Conservation (phyloP, 1,139 yeast genomes). For the Debaryomycetaceae sp. region DNA sequence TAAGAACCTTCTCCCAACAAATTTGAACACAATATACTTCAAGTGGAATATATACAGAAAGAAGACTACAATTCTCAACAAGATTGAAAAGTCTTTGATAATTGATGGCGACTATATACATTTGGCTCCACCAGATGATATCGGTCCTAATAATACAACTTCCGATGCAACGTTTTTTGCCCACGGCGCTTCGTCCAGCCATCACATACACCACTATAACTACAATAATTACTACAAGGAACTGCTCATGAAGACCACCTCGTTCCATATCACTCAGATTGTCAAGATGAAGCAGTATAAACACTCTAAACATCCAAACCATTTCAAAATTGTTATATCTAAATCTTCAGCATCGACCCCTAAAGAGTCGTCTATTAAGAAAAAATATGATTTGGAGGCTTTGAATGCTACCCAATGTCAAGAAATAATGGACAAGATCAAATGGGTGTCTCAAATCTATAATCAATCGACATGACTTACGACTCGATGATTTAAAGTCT, state of each 20-base stretch:
- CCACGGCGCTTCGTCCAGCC: slow-evolving; percentile 16
- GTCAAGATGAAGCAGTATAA: slow-evolving; percentile 71
- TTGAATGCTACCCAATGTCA: slow-evolving; percentile 56
- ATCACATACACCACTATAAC: slow-evolving; percentile 46
- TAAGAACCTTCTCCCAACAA: slow-evolving; percentile 31
- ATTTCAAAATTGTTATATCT: slow-evolving; percentile 79
- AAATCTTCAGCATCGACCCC: slow-evolving; percentile 43
- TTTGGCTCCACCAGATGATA: slow-evolving; percentile 72
- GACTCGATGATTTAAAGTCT: no score
- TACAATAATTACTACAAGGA: slow-evolving; percentile 38
- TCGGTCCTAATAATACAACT: slow-evolving; percentile 50
- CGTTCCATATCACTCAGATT: slow-evolving; percentile 83
- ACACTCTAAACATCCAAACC: slow-evolving; percentile 60
- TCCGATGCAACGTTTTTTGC: slow-evolving; percentile 26
- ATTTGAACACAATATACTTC: slow-evolving; percentile 39
- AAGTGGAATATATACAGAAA: slow-evolving; percentile 84
- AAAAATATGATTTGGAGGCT: slow-evolving; percentile 88
- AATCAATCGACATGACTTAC: slow-evolving; percentile 4
- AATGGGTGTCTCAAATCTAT: slow-evolving; percentile 51
- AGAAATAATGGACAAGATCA: slow-evolving; percentile 71
- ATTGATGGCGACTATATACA: slow-evolving; percentile 93
- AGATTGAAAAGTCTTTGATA: slow-evolving; percentile 80
- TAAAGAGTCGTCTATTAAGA: slow-evolving; percentile 30
- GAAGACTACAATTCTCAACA: slow-evolving; percentile 76
- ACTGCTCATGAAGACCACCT: slow-evolving; percentile 69